A percentile compares a stretch with the other conserved stretches of the same genome.
Evolutionary conservation across 441 rosid species (phyloP).

Genomic region (Macaranga tanarius): DNA sequence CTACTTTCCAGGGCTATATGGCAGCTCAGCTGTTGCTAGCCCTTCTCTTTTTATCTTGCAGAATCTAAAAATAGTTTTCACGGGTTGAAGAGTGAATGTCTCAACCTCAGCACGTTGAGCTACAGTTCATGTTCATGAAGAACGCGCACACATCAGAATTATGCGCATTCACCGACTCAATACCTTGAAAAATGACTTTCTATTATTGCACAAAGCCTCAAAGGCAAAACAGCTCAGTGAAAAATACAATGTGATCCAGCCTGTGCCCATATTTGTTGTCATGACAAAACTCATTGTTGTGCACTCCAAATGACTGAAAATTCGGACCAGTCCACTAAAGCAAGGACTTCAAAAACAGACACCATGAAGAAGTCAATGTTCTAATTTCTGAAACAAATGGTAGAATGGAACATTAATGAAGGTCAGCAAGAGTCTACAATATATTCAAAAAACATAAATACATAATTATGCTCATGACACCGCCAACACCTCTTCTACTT

Average conservation of each 20-base stretch:
- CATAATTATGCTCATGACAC: slow-evolving; percentile 1
- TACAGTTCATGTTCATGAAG: no score
- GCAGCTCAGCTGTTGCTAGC: no score
- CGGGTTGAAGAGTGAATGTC: no score
- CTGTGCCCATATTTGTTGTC: background rate
- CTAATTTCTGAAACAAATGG: no score
- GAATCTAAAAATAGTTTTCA: no score
- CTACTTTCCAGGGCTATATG: no score
- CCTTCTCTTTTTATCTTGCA: no score
- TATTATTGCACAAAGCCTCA: background rate
- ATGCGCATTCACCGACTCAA: no score
- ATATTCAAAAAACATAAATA: slow-evolving; percentile 11
- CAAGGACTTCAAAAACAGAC: background rate
- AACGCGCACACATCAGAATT: no score
- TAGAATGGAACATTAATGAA: background rate
- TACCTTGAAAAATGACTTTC: slow-evolving; percentile 1
- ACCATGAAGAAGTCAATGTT: background rate
- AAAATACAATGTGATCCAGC: background rate
- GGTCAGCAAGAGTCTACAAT: slow-evolving; percentile 19
- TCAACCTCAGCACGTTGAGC: no score
- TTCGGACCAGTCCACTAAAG: background rate
- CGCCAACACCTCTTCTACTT: slow-evolving; percentile 7
- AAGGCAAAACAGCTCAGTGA: background rate
- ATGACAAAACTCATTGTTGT: background rate
- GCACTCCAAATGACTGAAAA: background rate